phyloP scores from a whole-genome alignment of 768 basidiomycete species.

The Holtermannia corniformis region DNA sequence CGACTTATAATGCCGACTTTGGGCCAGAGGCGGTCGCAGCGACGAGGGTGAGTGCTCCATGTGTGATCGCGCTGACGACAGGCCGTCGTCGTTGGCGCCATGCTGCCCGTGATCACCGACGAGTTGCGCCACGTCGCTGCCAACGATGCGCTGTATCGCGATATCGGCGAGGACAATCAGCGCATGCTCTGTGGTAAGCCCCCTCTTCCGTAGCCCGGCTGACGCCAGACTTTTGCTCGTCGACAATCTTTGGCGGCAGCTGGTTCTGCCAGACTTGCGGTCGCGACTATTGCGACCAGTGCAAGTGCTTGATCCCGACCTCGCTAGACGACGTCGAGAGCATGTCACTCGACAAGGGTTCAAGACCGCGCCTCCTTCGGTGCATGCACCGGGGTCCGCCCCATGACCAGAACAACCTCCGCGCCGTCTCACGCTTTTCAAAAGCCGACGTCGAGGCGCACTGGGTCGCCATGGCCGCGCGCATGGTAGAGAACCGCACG shows the following conservation, averaged over 20 bases:
- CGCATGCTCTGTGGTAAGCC: slow-evolving; percentile 31
- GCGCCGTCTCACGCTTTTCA: slow-evolving; percentile 70
- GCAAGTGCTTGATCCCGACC: slow-evolving; percentile 60
- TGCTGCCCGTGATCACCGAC: slow-evolving; percentile 30
- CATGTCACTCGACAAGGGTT: too few relatives aligned
- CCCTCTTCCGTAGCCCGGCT: background rate
- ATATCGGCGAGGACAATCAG: slow-evolving; percentile 24
- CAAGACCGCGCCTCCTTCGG: too few relatives aligned
- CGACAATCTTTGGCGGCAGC: slow-evolving; percentile 77
- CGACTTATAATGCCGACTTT: too few relatives aligned
- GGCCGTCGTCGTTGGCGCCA: slow-evolving; percentile 23
- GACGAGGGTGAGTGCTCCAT: too few relatives aligned
- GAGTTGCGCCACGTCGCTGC: slow-evolving; percentile 30
- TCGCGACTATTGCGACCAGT: slow-evolving; percentile 78
- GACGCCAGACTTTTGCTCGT: slow-evolving; percentile 87
- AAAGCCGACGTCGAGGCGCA: slow-evolving; percentile 55
- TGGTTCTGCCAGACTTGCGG: slow-evolving; percentile 91
- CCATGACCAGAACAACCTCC: too few relatives aligned
- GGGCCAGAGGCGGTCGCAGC: too few relatives aligned
- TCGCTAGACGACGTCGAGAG: slow-evolving; percentile 12
- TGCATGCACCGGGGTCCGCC: slow-evolving; percentile 4
- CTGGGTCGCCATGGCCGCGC: slow-evolving; percentile 58
- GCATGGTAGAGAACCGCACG: slow-evolving; percentile 45
- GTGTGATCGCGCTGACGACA: background rate
- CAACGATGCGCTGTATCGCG: slow-evolving; percentile 23